Evolutionary conservation across 2,329 filamentous ascomycete genomes (phyloP).

Genomic region (Fusarium tuaranense): DNA sequence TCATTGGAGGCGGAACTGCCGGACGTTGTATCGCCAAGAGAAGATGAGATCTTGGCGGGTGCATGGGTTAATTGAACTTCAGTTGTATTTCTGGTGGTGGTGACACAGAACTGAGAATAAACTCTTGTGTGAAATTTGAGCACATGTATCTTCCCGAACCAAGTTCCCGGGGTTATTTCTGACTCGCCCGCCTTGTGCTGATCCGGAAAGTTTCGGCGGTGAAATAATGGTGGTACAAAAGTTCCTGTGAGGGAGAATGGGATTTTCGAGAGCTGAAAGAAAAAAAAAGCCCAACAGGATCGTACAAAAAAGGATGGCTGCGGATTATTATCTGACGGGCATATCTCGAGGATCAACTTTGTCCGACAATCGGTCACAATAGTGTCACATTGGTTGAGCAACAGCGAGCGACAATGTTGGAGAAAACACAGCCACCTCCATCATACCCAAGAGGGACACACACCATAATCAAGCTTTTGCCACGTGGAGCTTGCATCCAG

Average conservation of each 20-base stretch:
- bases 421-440: conserved; percentile 1
- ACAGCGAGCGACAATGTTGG: neutral
- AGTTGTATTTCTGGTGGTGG: neutral
- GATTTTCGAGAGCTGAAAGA: neutral
- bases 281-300: neutral
- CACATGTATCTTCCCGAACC: neutral
- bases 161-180: neutral
- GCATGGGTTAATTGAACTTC: neutral
- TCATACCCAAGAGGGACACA: neutral
- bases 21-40: neutral
- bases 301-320: neutral
- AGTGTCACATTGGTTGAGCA: neutral
- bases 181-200: neutral
- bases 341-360: neutral
- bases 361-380: neutral
- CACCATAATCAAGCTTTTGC: conserved; percentile 13
- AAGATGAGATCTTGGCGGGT: neutral
- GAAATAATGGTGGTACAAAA: neutral
- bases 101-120: neutral
- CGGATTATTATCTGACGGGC: neutral
- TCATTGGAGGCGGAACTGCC: neutral
- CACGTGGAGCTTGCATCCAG: conserved; percentile 20
- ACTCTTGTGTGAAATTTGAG: neutral
- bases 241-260: neutral
- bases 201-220: neutral